Evolutionary conservation across 2,329 filamentous ascomycete genomes (phyloP).

Genomic region (Ophiognomonia clavigignenti-juglandacearum): DNA sequence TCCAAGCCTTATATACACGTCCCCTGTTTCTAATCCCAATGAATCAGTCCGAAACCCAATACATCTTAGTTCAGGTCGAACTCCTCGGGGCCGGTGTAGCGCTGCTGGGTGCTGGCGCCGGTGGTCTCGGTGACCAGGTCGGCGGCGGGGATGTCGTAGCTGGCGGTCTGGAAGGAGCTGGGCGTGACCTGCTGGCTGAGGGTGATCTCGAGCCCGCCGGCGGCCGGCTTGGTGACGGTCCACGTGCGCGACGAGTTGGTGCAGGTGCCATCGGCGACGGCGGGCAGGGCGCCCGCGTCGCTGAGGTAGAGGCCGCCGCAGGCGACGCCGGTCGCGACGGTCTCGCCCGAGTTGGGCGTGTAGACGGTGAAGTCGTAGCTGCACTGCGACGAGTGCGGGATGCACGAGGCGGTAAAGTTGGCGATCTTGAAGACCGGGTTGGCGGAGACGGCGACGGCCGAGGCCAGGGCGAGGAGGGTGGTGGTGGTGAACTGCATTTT

Average conservation of each 20-base stretch:
- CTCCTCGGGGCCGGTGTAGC: constrained; percentile 27
- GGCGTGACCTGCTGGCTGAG: constrained; percentile 25
- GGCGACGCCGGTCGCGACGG: constrained; percentile 1
- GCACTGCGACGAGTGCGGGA: constrained; percentile 11
- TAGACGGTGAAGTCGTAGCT: constrained; percentile 11
- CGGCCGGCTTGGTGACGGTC: constrained; percentile 18
- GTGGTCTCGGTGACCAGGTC: constrained; percentile 17
- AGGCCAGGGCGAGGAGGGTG: constrained; percentile 10
- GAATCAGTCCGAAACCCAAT: too few species aligned
- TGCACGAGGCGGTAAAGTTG: constrained; percentile 8
- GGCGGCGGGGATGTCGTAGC: constrained; percentile 23
- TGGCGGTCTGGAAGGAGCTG: constrained; percentile 21
- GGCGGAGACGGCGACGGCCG: constrained; percentile 10
- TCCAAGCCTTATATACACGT: too few species aligned
- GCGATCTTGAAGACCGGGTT: constrained; percentile 3
- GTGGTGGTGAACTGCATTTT: constrained; percentile 16
- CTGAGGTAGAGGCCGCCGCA: background rate
- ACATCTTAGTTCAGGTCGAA: too few species aligned
- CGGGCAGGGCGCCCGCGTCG: constrained; percentile 24
- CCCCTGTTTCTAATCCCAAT: too few species aligned
- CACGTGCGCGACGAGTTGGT: constrained; percentile 25
- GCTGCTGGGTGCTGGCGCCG: constrained; percentile 19
- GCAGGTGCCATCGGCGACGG: constrained; percentile 25
- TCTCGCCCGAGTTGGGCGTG: constrained; percentile 1
- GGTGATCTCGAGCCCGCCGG: constrained; percentile 22